Conservation (phyloP, 2,329 filamentous ascomycete genomes). For the Colletotrichum sp. region DNA sequence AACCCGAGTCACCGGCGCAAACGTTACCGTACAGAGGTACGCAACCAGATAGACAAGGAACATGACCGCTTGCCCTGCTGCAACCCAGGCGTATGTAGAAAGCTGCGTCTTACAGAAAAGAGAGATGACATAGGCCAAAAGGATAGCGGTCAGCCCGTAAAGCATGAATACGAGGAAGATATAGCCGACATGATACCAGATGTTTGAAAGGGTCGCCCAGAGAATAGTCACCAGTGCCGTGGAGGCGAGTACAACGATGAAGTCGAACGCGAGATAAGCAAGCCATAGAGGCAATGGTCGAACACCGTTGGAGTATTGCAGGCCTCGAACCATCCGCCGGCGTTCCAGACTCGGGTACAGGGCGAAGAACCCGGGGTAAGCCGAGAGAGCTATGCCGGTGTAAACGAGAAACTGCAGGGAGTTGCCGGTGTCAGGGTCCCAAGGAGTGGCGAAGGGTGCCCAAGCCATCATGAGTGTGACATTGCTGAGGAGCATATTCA, state of each 20-base stretch:
- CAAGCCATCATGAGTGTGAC: constrained; percentile 75
- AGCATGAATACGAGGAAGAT: constrained; percentile 68
- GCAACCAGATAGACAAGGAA: constrained; percentile 76
- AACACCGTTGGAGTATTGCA: constrained; percentile 93
- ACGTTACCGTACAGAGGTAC: constrained; percentile 67
- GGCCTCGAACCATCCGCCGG: constrained; percentile 76
- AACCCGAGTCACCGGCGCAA: constrained; percentile 71
- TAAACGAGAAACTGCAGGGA: constrained; percentile 82
- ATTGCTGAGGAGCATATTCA: constrained; percentile 71
- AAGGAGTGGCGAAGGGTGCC: constrained; percentile 77
- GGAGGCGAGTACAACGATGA: constrained; percentile 71
- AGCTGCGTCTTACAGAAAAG: constrained; percentile 81
- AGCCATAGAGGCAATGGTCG: constrained; percentile 83
- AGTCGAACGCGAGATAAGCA: constrained; percentile 83
- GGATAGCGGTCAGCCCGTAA: constrained; percentile 78
- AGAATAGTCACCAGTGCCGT: constrained; percentile 72
- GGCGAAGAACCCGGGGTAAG: constrained; percentile 85
- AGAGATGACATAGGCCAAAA: constrained; percentile 82
- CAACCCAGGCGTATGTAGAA: constrained; percentile 82
- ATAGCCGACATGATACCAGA: constrained; percentile 83
- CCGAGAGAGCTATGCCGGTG: constrained; percentile 77
- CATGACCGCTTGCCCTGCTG: constrained; percentile 74
- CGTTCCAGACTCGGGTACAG: constrained; percentile 89
- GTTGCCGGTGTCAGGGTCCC: constrained; percentile 70
- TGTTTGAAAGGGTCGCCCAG: constrained; percentile 66